phyloP scores from a whole-genome alignment of 768 basidiomycete species.

The Termitomyces sp. region DNA sequence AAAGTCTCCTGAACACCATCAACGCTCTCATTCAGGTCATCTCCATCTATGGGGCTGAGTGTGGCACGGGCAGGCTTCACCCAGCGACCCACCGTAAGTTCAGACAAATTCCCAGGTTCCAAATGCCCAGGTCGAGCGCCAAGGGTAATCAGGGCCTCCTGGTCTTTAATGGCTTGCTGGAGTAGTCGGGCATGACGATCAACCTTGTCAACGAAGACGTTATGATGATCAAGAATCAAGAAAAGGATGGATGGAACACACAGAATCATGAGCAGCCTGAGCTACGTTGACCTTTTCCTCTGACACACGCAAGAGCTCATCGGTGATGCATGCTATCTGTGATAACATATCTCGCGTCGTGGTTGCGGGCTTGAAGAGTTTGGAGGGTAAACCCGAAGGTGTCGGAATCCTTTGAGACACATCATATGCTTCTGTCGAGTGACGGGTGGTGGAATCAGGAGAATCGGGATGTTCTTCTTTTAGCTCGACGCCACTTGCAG shows the following conservation, averaged over 20 bases:
- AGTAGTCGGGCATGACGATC: constrained; percentile 77
- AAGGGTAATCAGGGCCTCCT: constrained; percentile 38
- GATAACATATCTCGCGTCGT: constrained; percentile 51
- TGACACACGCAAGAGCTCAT: constrained; percentile 57
- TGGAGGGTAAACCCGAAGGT: constrained; percentile 19
- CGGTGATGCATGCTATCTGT: constrained; percentile 54
- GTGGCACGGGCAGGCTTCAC: constrained; percentile 40
- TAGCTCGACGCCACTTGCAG: background rate
- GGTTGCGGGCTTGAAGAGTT: constrained; percentile 23
- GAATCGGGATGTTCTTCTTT: background rate
- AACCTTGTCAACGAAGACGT: constrained; percentile 41
- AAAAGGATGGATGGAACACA: constrained; percentile 27
- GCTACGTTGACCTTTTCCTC: constrained; percentile 81
- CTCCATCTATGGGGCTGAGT: constrained; percentile 37
- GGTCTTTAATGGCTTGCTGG: constrained; percentile 59
- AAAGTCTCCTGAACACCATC: background rate
- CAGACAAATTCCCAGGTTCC: constrained; percentile 54
- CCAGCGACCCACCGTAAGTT: constrained; percentile 56
- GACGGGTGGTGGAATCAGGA: background rate
- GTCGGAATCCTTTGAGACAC: constrained; percentile 1
- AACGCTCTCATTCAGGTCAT: constrained; percentile 12
- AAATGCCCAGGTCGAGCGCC: constrained; percentile 29
- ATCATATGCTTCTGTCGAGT: constrained; percentile 1
- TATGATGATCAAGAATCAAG: constrained; percentile 1
- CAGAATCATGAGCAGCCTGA: constrained; percentile 66